Evolutionary conservation across 2,329 filamentous ascomycete species (phyloP).

Genomic region (Talaromyces sp.): DNA sequence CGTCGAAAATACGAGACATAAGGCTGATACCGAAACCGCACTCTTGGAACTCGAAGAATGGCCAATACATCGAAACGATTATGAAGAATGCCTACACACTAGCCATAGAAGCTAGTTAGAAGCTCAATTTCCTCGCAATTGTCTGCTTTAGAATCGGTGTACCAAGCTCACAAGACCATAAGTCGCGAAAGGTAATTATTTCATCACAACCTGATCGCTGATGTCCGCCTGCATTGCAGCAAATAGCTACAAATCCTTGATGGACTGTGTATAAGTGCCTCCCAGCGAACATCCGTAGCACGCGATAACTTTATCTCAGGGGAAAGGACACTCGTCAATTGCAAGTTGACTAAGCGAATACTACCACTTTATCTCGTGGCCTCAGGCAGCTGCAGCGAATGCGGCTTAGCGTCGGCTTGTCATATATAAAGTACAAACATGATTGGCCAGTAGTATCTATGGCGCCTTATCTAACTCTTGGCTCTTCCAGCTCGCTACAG

Average conservation of each 20-base stretch:
- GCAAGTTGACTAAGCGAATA: not conserved
- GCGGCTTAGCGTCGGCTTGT: not conserved
- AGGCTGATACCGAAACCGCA: not conserved
- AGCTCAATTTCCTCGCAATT: not conserved
- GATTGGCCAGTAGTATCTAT: not conserved
- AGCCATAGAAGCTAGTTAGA: not conserved
- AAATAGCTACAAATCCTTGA: not conserved
- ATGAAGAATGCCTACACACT: not conserved
- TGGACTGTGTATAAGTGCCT: not conserved
- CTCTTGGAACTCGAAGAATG: not conserved
- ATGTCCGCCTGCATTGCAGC: not conserved
- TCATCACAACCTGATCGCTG: not conserved
- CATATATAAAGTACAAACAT: not conserved
- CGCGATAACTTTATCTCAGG: not conserved
- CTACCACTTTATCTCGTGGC: not conserved
- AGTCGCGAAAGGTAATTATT: not conserved
- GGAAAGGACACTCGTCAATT: not conserved
- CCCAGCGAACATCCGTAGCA: not conserved
- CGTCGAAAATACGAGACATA: not conserved
- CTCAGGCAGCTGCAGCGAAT: not conserved
- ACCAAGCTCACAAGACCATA: not conserved
- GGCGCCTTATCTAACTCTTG: constrained; percentile 5
- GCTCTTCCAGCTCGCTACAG: constrained; percentile 7
- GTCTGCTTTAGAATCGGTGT: too few species aligned
- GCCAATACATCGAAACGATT: not conserved